Base-by-base conservation (phyloP, 305 asterid genomes). In the Andrographis paniculata region DNA sequence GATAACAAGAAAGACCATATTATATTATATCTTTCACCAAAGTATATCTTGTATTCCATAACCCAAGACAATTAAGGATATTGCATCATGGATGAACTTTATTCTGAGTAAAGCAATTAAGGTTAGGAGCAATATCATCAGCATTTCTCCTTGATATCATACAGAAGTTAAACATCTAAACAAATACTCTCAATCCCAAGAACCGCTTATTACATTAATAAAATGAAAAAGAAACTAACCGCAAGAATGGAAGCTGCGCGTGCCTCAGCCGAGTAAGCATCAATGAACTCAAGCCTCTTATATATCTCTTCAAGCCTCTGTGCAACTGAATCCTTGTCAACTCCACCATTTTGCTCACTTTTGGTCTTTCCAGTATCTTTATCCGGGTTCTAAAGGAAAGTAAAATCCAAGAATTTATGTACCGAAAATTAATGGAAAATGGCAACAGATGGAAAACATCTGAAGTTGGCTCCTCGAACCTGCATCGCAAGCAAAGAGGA, bases 191-290 rank as follows among this genome's bases (percentile, higher is more conserved):
- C 19, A 51, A 48, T 44, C 53, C 19, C 18, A 55, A 38, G 48
- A 46, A 55, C 56, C 20, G 30, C n/a, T 33, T 15, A 40, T 27
- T 52, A 61, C 17, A 59, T 23, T 19, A 50, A 52, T 22, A 46
- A 17, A 20, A 46, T 48, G 28, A 35, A 21, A 42, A 20, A 48
- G 50, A 59, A 68, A 76, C 99, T 70, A 66, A 91, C 99, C 72
- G 99, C 91, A 55, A 91, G 96, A 73, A 91, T 91, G 64, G 95
- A 74, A 10, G 93, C 89, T 18, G 96, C 99, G n/a, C 99, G 96
- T 45, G 96, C 69, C 72, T 86, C 99, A 17, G 99, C 99, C 51
- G 96, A 59, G 69, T 91, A 73, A 55, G 99, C 99, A 73, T 91
- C 99, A 66, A 91, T 86, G 42, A 78, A 72, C 60, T 80, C 95